Conservation (phyloP, 2,329 filamentous ascomycete genomes). For the Penicillium concentricum region DNA sequence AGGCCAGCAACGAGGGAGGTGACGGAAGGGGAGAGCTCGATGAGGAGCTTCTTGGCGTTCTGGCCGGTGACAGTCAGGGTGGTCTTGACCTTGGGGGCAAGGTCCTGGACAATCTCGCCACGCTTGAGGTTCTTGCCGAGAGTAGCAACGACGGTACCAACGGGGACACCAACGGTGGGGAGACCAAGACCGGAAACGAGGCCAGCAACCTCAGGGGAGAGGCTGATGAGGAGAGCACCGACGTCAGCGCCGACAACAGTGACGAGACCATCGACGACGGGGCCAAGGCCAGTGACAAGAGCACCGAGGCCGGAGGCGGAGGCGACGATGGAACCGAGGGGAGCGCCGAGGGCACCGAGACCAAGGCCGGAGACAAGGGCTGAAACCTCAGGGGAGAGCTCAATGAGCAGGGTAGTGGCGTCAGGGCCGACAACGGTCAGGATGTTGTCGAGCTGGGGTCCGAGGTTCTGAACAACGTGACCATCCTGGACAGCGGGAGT, state of each 20-base stretch:
- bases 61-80: constrained; percentile 10
- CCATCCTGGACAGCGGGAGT: constrained; percentile 21
- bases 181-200: constrained; percentile 32
- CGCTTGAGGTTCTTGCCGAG: constrained; percentile 32
- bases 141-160: constrained; percentile 28
- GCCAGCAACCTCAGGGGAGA: constrained; percentile 27
- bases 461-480: constrained; percentile 32
- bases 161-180: constrained; percentile 27
- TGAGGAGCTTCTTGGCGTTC: constrained; percentile 12
- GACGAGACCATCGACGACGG: constrained; percentile 27
- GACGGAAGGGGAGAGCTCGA: constrained; percentile 23
- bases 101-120: constrained; percentile 14
- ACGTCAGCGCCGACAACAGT: constrained; percentile 32
- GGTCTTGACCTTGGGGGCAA: constrained; percentile 8
- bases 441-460: constrained; percentile 31
- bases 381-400: constrained; percentile 32
- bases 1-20: constrained; percentile 29
- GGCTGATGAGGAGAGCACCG: constrained; percentile 31
- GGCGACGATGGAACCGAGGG: constrained; percentile 28
- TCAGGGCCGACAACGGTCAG: constrained; percentile 32
- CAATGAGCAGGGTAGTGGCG: constrained; percentile 27
- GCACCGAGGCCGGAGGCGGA: constrained; percentile 28
- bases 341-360: constrained; percentile 24
- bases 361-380: constrained; percentile 30
- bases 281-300: constrained; percentile 26